phyloP scores from a whole-genome alignment of 306 rosid species.

The Sophora flavescens region DNA sequence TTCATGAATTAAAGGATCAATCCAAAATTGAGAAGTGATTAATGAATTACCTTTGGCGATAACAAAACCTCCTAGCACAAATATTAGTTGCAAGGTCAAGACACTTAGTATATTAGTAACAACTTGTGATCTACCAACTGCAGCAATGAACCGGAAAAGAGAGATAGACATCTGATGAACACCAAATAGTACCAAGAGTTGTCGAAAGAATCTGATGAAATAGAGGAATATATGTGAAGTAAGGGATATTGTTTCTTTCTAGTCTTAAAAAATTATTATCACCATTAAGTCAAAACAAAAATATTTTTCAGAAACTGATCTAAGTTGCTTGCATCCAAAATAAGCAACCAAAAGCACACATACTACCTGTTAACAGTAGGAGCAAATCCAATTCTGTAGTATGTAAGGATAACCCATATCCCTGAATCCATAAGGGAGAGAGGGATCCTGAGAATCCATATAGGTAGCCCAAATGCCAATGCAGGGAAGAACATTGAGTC shows the following conservation, averaged over 20 bases:
- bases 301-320: neutral
- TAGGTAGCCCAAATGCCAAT: constrained; percentile 80
- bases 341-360: neutral
- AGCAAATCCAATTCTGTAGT: constrained; percentile 85
- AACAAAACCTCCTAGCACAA: constrained; percentile 72
- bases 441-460: constrained; percentile 83
- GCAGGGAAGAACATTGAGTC: constrained; percentile 80
- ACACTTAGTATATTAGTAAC: constrained; percentile 60
- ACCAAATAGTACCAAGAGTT: constrained; percentile 60
- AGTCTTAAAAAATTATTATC: neutral
- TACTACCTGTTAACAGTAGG: constrained; percentile 75
- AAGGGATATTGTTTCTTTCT: neutral
- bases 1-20: neutral
- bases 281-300: neutral
- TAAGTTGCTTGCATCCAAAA: neutral
- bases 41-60: constrained; percentile 56
- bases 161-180: constrained; percentile 76
- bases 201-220: constrained; percentile 65
- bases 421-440: constrained; percentile 70
- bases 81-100: constrained; percentile 54
- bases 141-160: constrained; percentile 68
- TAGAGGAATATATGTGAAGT: neutral
- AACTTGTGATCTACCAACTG: constrained; percentile 62
- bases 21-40: constrained; percentile 12
- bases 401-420: constrained; percentile 78